phyloP scores from a whole-genome alignment of 371 early-diverging fungal genomes.

The Rhizopus delemar region DNA sequence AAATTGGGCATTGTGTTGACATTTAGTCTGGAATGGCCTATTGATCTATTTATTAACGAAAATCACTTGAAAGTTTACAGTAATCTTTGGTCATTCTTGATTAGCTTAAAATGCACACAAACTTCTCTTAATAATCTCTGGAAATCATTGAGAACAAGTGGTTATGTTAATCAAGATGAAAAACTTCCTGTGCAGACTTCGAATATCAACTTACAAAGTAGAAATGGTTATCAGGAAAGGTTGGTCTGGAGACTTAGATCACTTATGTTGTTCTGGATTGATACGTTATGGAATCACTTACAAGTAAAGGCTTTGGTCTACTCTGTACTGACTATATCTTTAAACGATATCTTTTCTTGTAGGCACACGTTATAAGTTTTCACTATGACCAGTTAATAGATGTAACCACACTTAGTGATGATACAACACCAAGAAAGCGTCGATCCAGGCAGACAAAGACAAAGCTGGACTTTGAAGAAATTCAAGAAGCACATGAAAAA shows the following conservation, averaged over 20 bases:
- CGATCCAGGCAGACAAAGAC: constrained; percentile 13
- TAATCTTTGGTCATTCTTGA: constrained; percentile 64
- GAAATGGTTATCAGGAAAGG: constrained; percentile 33
- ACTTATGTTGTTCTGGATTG: constrained; percentile 73
- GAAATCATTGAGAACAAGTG: constrained; percentile 19
- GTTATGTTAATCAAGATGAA: constrained; percentile 3
- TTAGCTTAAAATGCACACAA: constrained; percentile 53
- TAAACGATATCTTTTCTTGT: background rate
- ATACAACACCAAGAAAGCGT: constrained; percentile 2
- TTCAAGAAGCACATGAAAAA: constrained; percentile 53
- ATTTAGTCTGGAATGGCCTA: constrained; percentile 71
- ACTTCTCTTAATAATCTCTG: constrained; percentile 36
- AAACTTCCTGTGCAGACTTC: background rate
- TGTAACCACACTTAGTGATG: constrained; percentile 19
- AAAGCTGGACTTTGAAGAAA: constrained; percentile 56
- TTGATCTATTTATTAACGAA: constrained; percentile 70
- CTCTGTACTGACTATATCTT: background rate
- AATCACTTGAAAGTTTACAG: constrained; percentile 61
- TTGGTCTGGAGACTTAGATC: constrained; percentile 58
- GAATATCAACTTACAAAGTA: background rate
- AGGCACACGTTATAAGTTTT: constrained; percentile 69
- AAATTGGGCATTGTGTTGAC: constrained; percentile 55
- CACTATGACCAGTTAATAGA: constrained; percentile 34
- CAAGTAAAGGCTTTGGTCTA: constrained; percentile 55
- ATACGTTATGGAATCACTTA: constrained; percentile 74